Percentiles rank a stretch among this genome's conserved stretches.
Conservation (phyloP, 805 yeast genomes). For the Vanderwaltozyma yarrowii region DNA sequence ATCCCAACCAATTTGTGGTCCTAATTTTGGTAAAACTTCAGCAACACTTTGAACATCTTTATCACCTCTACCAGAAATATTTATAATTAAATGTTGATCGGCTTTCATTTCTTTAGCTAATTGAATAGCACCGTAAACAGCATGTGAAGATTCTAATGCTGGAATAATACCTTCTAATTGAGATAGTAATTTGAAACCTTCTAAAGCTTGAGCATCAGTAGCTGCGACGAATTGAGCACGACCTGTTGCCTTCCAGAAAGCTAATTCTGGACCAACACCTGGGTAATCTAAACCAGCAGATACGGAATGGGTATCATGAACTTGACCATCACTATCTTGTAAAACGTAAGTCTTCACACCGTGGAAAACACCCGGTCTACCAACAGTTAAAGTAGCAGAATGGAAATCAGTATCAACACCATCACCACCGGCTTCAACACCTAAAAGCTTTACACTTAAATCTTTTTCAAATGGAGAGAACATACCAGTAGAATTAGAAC, state of each 20-base stretch:
- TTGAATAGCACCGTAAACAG: conserved; percentile 82
- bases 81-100: conserved; percentile 76
- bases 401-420: conserved; percentile 85
- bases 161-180: conserved; percentile 98
- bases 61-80: conserved; percentile 97
- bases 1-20: conserved; percentile 93
- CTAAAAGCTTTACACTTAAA: conserved; percentile 63
- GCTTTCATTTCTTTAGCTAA: conserved; percentile 74
- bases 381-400: conserved; percentile 92
- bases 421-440: conserved; percentile 99
- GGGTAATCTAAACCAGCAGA: conserved; percentile 99
- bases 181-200: conserved; percentile 79
- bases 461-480: conserved; percentile 90
- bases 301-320: conserved; percentile 94
- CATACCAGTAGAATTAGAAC: conserved; percentile 93
- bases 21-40: conserved; percentile 79
- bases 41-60: conserved; percentile 98
- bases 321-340: conserved; percentile 90
- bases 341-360: conserved; percentile 93
- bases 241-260: conserved; percentile 89
- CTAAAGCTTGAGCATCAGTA: conserved; percentile 88
- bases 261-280: conserved; percentile 98
- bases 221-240: conserved; percentile 88
- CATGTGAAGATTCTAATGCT: conserved; percentile 96
- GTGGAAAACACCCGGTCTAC: conserved; percentile 95